Conservation (phyloP, 192 early-diverging fungal species). For the Fimicolochytrium jonesii region DNA sequence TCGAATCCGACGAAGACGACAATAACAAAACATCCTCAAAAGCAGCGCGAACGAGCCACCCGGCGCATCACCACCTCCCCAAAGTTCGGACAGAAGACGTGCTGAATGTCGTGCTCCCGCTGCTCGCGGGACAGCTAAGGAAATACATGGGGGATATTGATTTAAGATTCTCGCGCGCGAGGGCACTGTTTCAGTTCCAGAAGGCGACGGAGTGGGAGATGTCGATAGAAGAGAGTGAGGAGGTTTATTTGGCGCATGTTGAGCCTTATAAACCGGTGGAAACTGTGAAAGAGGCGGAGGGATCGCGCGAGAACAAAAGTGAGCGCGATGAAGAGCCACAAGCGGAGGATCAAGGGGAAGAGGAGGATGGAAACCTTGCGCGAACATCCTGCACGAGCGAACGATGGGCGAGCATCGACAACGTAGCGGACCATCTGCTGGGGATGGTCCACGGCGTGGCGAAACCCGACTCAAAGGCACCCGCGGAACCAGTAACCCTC, state of each 20-base stretch:
- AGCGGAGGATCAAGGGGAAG: background rate
- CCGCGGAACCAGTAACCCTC: background rate
- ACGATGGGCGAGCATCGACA: conserved; percentile 26
- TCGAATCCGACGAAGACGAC: conserved; percentile 22
- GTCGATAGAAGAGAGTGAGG: conserved; percentile 22
- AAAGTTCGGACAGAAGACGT: conserved; percentile 1
- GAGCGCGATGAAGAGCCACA: background rate
- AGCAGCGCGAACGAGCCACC: background rate
- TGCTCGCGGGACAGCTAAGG: background rate
- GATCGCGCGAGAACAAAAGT: background rate
- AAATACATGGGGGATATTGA: conserved; percentile 10
- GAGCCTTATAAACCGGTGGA: background rate
- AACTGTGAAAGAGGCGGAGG: background rate
- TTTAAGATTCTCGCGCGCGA: conserved; percentile 10
- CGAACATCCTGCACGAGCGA: background rate
- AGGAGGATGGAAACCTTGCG: background rate
- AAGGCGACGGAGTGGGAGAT: conserved; percentile 33
- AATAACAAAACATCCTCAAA: background rate
- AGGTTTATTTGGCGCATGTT: conserved; percentile 5
- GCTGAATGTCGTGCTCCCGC: background rate
- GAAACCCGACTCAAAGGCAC: background rate
- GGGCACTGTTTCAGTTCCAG: conserved; percentile 27
- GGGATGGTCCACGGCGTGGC: conserved; percentile 3
- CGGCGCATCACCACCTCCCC: background rate
- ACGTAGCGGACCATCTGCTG: conserved; percentile 11